Evolutionary conservation across 2,329 filamentous ascomycete genomes (phyloP), one percentile per base, ranked within the genome.

Genomic region (Penicillium frequentans): DNA sequence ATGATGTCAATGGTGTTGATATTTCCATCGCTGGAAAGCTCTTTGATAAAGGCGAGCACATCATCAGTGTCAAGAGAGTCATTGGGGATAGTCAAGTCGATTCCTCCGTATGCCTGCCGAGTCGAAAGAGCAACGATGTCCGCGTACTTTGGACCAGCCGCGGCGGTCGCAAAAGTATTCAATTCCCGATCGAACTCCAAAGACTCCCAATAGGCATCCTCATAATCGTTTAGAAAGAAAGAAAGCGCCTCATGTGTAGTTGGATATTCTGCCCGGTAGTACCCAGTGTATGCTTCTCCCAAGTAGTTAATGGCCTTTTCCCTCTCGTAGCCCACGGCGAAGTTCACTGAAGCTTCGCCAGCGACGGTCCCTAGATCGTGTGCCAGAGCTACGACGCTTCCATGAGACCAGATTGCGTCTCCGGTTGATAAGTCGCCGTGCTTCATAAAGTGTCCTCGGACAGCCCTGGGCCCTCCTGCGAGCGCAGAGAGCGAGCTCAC

Each of bases 1-100:
- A 78, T 76, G 35, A 79, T 69, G 57, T 79, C 77, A 16, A 79
- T 68, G 1, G 77, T 79, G 54, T 78, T 77, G 39, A 76, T 55
- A 54, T 79, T 78, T 3, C 75, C 76, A 53, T 78, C 70, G 44
- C 75, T 78, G 5, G 74, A 76, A 42, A 79, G 70, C 58, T 79
- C 76, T 49, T 79, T 79, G 58, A 79, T 70, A 39, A 78, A 79
- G 6, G 70, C 73, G 29, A 75, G 58, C 2, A 71, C 64, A 33
- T 71, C 61, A 19, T 58, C 62, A 1, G 69, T 71, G 54, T 73
- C 63, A 5, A 71, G 63, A 5, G 73, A 69, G 35, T 68, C 66
- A 24, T 68, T 61, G 16, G 74, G 70, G 39, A 78, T 75, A 6
- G 71, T 73, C 35, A 78, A 29, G 45, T 78, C 75, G 49, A 77